Evolutionary conservation across 2,329 filamentous ascomycete species (phyloP), one percentile per base, ranked within the genome.

Genomic region (Arachnopeziza araneosa): DNA sequence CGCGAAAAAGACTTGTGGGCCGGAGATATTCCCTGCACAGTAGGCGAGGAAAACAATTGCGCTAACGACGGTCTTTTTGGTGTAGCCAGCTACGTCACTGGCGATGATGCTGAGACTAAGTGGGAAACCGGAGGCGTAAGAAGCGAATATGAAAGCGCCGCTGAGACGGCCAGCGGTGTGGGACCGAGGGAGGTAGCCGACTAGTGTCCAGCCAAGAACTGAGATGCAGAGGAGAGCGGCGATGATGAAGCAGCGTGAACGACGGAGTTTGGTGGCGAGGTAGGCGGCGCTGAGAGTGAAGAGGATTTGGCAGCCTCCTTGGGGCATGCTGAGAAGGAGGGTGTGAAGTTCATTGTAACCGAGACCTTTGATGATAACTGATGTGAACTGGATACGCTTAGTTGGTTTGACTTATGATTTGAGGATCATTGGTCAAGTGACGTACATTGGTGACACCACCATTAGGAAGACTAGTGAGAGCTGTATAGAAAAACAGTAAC

Each of bases 91-190:
- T 17, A 83, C 73, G 66, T 84, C 83, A 12, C 75, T 78, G 61
- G 26, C 26, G 26, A 30, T 30, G 26, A 30, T 30, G 26, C 26
- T 30, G 26, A 30, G 36, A 6, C 52, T 55, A 14, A 64, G 52
- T 2, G 63, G 61, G 24, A 64, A 63, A 21, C 56, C 61, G 72
- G 70, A 87, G 87, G 0, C 83, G 80, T 1, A 87, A 76, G 4
- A 87, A 74, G 66, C 88, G 87, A 71, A 87, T 87, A 0, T 81
- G 83, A 0, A 78, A 78, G 7, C 88, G 73, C 10, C 87, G 65
- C 0, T 77, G 71, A 0, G 78, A 74, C 23, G 78, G 71, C 1
- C 75, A 69, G n/a, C 77, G 71, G 1, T 75, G 70, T 53, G 79
- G 74, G 36, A 79, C 74, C 0, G 85, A 70, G 84, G 84, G 0